Evolutionary conservation across 129 eudicot genomes (phyloP), one percentile per base, ranked within the genome.

Genomic region (Scalesia atractyloides): DNA sequence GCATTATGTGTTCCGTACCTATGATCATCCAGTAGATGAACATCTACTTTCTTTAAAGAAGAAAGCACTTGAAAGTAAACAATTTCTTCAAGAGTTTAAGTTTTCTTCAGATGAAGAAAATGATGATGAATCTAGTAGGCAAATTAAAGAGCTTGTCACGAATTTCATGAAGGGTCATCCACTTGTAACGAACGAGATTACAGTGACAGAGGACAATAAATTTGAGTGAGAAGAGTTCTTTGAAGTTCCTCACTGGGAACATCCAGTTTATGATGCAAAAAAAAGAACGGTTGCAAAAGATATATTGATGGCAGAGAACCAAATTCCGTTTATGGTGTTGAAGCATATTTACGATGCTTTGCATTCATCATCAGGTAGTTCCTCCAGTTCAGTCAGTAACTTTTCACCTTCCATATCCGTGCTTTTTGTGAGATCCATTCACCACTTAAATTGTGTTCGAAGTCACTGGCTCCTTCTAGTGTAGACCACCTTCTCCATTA

Each of bases 261-360:
- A 33, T 4, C 37, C 37, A 33, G 4, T 1, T 2, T 33, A n/a
- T 49, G 75, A 19, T 70, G 14, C 41, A 0, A 18, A 15, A 39
- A 36, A 24, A 57, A 41, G 66, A 41, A 12, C 13, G 11, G 14
- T 57, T 13, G 73, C 64, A 11, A 47, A 66, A 22, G 89, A 85
- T 30, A 24, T 78, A 1, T 10, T 85, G 74, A 81, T 81, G 86
- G 66, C 68, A 0, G 84, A 80, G 77, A 84, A 80, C 52, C 85
- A 80, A 64, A 80, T 84, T 11, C 88, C 89, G 3, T 30, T 77
- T 48, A 17, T 72, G 26, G 37, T 80, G 15, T 17, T 80, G 20
- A 54, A 48, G 66, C 73, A 49, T 68, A 79, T 48, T 51, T 10
- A 16, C 47, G 39, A 59, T 26, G 57, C 36, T 44, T 41, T 72